Percentiles rank a stretch among this genome's conserved stretches.
phyloP scores from a whole-genome alignment of 1,284 basidiomycete species.

The Irpex sp. region DNA sequence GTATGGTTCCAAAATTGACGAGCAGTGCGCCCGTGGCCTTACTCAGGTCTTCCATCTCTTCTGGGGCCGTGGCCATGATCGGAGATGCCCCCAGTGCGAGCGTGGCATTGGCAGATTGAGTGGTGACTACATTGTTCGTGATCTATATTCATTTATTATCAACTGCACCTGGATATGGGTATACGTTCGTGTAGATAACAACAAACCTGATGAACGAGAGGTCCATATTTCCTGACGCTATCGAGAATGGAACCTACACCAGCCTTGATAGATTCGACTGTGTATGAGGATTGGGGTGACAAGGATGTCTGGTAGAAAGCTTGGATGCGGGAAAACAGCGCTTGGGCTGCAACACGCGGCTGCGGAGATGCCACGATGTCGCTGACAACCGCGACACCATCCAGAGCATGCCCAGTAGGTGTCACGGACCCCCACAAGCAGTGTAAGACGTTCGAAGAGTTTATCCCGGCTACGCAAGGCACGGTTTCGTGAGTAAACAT shows the following conservation, averaged over 20 bases:
- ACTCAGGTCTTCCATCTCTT: constrained; percentile 83
- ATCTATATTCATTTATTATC: constrained; percentile 49
- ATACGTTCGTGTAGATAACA: not conserved
- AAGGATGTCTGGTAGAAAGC: constrained; percentile 33
- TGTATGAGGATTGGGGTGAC: constrained; percentile 19
- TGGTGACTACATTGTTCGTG: constrained; percentile 88
- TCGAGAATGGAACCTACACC: constrained; percentile 44
- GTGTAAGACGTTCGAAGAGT: constrained; percentile 68
- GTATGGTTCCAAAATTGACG: constrained; percentile 90
- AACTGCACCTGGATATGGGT: not conserved
- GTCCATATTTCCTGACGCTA: constrained; percentile 49
- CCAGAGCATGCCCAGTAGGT: constrained; percentile 48
- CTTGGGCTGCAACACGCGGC: constrained; percentile 57
- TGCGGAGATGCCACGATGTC: constrained; percentile 74
- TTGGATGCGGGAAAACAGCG: constrained; percentile 40
- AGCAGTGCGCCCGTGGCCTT: constrained; percentile 69
- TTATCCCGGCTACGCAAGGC: constrained; percentile 71
- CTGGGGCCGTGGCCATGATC: constrained; percentile 86
- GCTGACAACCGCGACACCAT: constrained; percentile 90
- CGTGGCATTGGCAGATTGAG: constrained; percentile 90
- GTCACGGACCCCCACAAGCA: constrained; percentile 72
- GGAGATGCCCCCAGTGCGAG: constrained; percentile 88
- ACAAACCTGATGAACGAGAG: constrained; percentile 78
- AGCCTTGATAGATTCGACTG: constrained; percentile 29
- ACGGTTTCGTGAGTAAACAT: not conserved